Conservation (phyloP, 2,329 filamentous ascomycete species). For the Penicillium sp. region DNA sequence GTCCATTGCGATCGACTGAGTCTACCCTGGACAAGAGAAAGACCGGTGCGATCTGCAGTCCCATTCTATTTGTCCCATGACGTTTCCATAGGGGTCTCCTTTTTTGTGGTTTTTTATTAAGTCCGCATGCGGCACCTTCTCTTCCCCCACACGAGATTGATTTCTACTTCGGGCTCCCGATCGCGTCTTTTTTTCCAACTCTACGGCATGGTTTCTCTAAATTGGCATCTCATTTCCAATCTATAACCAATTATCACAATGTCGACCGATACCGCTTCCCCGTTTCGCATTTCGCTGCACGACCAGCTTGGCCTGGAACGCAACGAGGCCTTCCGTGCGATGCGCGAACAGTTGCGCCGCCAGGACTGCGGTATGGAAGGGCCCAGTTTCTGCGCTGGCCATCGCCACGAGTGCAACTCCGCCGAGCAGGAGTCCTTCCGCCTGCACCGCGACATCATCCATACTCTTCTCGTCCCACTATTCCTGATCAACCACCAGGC, state of each 20-base stretch:
- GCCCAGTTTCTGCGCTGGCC: constrained; percentile 37
- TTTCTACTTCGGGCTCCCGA: background rate
- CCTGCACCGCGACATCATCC: constrained; percentile 56
- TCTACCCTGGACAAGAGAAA: constrained; percentile 15
- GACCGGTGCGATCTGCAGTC: constrained; percentile 14
- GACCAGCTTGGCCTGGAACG: constrained; percentile 30
- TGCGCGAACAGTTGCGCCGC: constrained; percentile 34
- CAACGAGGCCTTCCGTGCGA: constrained; percentile 34
- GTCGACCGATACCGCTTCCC: constrained; percentile 22
- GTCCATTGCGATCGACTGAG: constrained; percentile 23
- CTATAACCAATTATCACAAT: background rate
- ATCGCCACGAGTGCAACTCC: constrained; percentile 30
- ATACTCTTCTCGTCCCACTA: constrained; percentile 56
- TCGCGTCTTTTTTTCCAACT: background rate
- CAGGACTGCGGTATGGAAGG: constrained; percentile 35
- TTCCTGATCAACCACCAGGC: constrained; percentile 55
- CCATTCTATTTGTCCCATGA: constrained; percentile 16
- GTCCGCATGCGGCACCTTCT: constrained; percentile 17
- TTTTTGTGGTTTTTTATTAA: background rate
- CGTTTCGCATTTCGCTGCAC: constrained; percentile 33
- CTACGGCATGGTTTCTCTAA: background rate
- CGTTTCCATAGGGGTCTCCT: constrained; percentile 21
- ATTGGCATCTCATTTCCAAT: background rate
- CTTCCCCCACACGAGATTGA: background rate
- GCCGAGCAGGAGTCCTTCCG: constrained; percentile 38